Percentiles rank a stretch among this genome's conserved stretches.
phyloP scores from a whole-genome alignment of 2,329 filamentous ascomycete species.

The Nigrospora sphaerica region DNA sequence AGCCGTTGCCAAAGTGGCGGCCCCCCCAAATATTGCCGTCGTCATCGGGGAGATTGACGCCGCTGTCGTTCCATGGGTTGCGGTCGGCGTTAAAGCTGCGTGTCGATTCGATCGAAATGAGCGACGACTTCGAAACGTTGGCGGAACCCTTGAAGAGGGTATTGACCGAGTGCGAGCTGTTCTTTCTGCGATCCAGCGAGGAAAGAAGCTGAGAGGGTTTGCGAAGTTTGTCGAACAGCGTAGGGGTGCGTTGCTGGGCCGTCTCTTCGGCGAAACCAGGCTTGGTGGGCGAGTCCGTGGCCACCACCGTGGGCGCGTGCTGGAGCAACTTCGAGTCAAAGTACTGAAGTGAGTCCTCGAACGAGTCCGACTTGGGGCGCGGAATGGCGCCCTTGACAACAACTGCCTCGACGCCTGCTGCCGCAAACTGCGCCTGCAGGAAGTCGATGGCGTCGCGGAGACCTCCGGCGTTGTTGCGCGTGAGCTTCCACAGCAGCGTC shows the following conservation, averaged over 20 bases:
- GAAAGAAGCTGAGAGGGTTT: constrained; percentile 78
- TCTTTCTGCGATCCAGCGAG: constrained; percentile 94
- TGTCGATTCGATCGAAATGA: constrained; percentile 92
- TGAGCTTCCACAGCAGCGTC: constrained; percentile 73
- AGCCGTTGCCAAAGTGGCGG: constrained; percentile 59
- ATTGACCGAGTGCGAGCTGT: constrained; percentile 77
- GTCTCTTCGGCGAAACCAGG: constrained; percentile 76
- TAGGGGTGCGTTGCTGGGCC: constrained; percentile 68
- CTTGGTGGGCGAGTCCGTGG: constrained; percentile 84
- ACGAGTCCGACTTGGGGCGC: constrained; percentile 97
- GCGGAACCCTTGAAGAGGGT: constrained; percentile 89
- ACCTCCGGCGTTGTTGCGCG: constrained; percentile 92
- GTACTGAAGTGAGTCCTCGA: constrained; percentile 92
- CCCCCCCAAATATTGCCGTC: constrained; percentile 59
- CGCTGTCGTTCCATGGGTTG: constrained; percentile 97
- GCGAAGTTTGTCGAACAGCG: constrained; percentile 83
- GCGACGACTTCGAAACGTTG: constrained; percentile 88
- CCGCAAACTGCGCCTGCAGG: constrained; percentile 76
- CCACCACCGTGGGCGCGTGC: constrained; percentile 73
- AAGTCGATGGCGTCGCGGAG: constrained; percentile 96
- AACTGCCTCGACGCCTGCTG: constrained; percentile 79
- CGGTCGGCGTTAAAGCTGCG: constrained; percentile 85
- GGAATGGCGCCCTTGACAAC: constrained; percentile 92
- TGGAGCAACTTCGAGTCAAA: constrained; percentile 96
- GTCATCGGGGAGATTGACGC: constrained; percentile 87